Evolutionary conservation across 768 basidiomycete genomes (phyloP).

Genomic region (Trametes cinnabarina): DNA sequence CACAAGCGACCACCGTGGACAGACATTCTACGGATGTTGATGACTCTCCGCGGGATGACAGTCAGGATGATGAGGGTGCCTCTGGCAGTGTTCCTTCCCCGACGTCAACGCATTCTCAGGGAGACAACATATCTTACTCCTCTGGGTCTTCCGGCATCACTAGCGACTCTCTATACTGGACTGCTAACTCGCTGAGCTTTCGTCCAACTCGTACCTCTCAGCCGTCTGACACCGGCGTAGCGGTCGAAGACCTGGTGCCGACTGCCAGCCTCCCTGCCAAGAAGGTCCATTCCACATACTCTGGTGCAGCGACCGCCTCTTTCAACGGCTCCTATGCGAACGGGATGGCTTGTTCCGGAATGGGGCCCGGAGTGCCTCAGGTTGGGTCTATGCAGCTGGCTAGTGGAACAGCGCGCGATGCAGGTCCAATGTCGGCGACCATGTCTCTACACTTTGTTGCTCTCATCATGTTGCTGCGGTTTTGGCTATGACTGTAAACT

Average conservation of each 20-base stretch:
- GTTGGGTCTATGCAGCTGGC: conserved; percentile 11
- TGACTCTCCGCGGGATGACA: not conserved
- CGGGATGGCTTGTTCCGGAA: not conserved
- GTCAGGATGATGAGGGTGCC: not conserved
- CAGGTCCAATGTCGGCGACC: not conserved
- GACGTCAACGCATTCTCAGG: not conserved
- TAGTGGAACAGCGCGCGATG: not conserved
- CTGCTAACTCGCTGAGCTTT: not conserved
- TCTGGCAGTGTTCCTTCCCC: not conserved
- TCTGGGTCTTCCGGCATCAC: not conserved
- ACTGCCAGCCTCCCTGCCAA: conserved; percentile 16
- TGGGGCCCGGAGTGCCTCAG: conserved; percentile 7
- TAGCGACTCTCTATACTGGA: not conserved
- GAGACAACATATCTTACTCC: not conserved
- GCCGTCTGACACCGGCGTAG: not conserved
- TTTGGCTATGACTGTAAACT: too few relatives aligned
- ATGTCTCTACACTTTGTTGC: not conserved
- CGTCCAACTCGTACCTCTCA: not conserved
- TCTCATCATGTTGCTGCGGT: conserved; percentile 3
- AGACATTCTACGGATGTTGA: not conserved
- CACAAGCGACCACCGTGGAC: not conserved
- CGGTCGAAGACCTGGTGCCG: conserved; percentile 1
- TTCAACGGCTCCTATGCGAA: not conserved
- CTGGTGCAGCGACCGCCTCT: not conserved
- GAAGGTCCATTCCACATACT: not conserved